phyloP scores from a whole-genome alignment of 2,329 filamentous ascomycete species.

The Arthroderma sp. region DNA sequence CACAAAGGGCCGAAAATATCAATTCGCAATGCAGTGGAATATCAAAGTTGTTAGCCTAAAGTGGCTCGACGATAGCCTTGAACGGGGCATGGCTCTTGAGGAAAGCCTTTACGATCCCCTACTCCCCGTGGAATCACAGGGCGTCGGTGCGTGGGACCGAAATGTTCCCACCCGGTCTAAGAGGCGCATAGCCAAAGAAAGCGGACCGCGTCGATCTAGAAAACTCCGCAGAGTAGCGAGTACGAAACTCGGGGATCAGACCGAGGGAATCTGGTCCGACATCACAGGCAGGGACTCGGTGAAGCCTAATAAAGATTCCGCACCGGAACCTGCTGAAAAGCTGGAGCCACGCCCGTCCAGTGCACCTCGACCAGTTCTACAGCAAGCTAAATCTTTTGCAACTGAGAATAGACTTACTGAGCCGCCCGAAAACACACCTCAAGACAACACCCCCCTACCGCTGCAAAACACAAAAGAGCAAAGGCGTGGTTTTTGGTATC shows the following conservation, averaged over 20 bases:
- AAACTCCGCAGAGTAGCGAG: conserved; percentile 84
- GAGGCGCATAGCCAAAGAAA: conserved; percentile 26
- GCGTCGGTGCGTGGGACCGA: conserved; percentile 60
- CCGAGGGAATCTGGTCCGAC: conserved; percentile 77
- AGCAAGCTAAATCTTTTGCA: conserved; percentile 25
- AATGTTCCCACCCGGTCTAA: conserved; percentile 20
- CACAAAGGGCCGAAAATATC: conserved; percentile 79
- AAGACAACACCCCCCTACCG: conserved; percentile 13
- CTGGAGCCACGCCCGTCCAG: not conserved
- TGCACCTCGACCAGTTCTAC: conserved; percentile 14
- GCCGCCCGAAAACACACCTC: conserved; percentile 5
- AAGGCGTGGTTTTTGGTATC: conserved; percentile 38
- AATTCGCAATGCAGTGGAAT: conserved; percentile 70
- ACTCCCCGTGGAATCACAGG: conserved; percentile 56
- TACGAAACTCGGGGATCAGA: conserved; percentile 65
- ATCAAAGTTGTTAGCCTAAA: conserved; percentile 66
- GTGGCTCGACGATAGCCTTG: conserved; percentile 74
- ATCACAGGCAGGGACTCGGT: conserved; percentile 47
- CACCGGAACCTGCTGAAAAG: not conserved
- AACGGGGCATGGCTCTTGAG: conserved; percentile 80
- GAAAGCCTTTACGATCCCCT: conserved; percentile 72
- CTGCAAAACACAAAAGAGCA: conserved; percentile 12
- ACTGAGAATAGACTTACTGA: conserved; percentile 25
- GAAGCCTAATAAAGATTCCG: not conserved
- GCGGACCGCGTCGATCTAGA: conserved; percentile 47